phyloP scores from a whole-genome alignment of 257 asterid genomes.

The Oldenlandia corymbosa region DNA sequence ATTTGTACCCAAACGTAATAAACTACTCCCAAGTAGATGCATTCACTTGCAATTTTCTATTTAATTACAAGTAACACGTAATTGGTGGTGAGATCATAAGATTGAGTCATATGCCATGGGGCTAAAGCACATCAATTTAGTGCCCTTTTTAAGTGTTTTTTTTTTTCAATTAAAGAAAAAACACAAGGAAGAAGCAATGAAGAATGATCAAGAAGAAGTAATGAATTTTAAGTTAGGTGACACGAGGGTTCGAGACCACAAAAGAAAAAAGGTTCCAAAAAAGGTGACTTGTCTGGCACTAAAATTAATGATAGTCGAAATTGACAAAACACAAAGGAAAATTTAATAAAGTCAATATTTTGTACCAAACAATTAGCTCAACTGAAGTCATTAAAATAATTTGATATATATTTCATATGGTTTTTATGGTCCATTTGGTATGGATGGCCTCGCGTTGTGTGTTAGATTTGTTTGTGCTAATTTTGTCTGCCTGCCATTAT shows the following conservation, averaged over 20 bases:
- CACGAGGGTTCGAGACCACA: slow-evolving; percentile 25
- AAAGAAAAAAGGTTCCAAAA: slow-evolving; percentile 8
- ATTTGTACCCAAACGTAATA: no score
- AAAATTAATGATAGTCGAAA: slow-evolving; percentile 26
- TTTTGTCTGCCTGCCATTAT: background rate
- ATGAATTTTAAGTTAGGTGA: slow-evolving; percentile 36
- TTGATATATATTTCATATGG: no score
- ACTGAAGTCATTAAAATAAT: no score
- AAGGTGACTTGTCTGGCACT: slow-evolving; percentile 22
- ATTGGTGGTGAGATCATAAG: no score
- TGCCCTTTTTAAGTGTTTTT: no score
- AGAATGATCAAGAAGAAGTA: background rate
- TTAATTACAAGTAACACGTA: no score
- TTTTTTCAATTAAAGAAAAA: background rate
- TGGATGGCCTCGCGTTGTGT: no score
- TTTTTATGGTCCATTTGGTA: no score
- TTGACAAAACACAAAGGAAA: slow-evolving; percentile 27
- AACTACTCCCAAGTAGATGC: background rate
- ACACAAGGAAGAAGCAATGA: background rate
- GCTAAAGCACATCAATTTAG: no score
- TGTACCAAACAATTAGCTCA: background rate
- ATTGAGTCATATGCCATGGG: no score
- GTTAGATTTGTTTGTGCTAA: no score
- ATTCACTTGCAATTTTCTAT: background rate
- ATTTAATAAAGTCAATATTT: background rate